Conservation (phyloP, 805 yeast genomes). For the Yarrowia sp. region DNA sequence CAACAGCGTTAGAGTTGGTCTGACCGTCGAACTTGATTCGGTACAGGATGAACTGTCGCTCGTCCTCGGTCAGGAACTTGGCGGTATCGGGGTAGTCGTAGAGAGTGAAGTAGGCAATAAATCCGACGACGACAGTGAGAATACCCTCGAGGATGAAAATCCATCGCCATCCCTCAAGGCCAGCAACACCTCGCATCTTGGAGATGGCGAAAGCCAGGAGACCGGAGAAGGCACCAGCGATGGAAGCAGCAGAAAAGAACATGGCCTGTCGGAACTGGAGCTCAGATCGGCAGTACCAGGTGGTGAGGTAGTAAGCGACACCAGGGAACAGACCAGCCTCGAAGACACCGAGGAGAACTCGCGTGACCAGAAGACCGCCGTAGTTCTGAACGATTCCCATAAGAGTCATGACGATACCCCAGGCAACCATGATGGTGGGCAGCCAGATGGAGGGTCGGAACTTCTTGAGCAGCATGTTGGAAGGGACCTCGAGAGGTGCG, state of each 20-base stretch:
- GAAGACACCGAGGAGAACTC: constrained; percentile 45
- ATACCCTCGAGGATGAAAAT: constrained; percentile 52
- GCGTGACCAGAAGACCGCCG: constrained; percentile 39
- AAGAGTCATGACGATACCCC: constrained; percentile 41
- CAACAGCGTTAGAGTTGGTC: constrained; percentile 47
- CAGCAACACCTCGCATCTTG: constrained; percentile 42
- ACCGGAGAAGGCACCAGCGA: constrained; percentile 57
- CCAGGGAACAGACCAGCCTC: constrained; percentile 50
- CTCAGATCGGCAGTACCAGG: constrained; percentile 43
- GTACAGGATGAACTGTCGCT: constrained; percentile 48
- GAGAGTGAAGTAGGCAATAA: constrained; percentile 38
- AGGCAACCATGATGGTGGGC: constrained; percentile 38
- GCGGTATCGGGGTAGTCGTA: constrained; percentile 58
- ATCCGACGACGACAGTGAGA: constrained; percentile 40
- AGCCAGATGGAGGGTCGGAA: constrained; percentile 42
- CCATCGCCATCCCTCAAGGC: constrained; percentile 51
- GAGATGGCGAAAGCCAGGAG: constrained; percentile 44
- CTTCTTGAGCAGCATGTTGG: constrained; percentile 35
- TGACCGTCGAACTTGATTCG: constrained; percentile 48
- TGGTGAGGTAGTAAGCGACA: constrained; percentile 37
- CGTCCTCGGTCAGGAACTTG: constrained; percentile 46
- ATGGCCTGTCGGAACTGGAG: constrained; percentile 43
- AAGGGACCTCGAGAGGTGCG: constrained; percentile 34
- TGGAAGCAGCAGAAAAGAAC: constrained; percentile 38
- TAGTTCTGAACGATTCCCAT: constrained; percentile 40